These are phyloP conservation scores for Marsdenia floribunda DNA, from an alignment of 257 asterid species.

Conservation along the genomic window DNA sequence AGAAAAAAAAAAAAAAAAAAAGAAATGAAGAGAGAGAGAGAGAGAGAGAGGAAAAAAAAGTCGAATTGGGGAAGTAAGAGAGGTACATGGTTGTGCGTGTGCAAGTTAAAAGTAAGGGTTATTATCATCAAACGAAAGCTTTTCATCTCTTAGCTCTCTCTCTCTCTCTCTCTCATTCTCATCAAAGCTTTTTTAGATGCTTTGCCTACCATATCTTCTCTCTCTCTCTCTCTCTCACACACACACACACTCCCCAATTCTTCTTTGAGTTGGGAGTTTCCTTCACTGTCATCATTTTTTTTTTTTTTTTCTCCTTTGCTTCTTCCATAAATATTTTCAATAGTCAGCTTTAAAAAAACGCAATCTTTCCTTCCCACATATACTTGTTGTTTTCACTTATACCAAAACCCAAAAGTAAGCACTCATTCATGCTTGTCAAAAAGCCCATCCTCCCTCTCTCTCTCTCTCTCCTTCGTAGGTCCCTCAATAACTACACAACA, in stretches of 20 bases:
- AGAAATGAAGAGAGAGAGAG: too few species aligned
- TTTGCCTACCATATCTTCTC: conserved; percentile 34
- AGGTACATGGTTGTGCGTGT: conserved; percentile 42
- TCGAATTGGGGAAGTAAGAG: conserved; percentile 16
- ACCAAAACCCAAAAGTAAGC: conserved; percentile 61
- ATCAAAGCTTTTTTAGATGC: conserved; percentile 35
- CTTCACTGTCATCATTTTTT: conserved; percentile 15
- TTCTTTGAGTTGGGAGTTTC: conserved; percentile 19
- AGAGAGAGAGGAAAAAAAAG: conserved; percentile 17
- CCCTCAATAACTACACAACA: too few species aligned
- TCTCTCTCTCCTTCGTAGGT: conserved; percentile 9
- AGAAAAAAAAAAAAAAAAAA: conserved; percentile 28
- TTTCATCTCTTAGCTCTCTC: neutral
- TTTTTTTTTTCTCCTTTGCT: conserved; percentile 17
- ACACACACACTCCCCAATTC: neutral
- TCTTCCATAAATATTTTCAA: neutral
- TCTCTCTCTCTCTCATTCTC: conserved; percentile 21
- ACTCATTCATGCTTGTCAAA: conserved; percentile 51
- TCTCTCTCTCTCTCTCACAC: neutral
- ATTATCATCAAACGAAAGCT: conserved; percentile 31
- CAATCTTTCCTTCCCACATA: conserved; percentile 70
- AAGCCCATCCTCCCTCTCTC: conserved; percentile 21
- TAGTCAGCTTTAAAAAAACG: conserved; percentile 69
- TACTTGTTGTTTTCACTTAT: conserved; percentile 26
- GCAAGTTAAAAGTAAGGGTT: conserved; percentile 31